Evolutionary conservation across 441 rosid genomes (phyloP).

Genomic region (Omphalea diandra): DNA sequence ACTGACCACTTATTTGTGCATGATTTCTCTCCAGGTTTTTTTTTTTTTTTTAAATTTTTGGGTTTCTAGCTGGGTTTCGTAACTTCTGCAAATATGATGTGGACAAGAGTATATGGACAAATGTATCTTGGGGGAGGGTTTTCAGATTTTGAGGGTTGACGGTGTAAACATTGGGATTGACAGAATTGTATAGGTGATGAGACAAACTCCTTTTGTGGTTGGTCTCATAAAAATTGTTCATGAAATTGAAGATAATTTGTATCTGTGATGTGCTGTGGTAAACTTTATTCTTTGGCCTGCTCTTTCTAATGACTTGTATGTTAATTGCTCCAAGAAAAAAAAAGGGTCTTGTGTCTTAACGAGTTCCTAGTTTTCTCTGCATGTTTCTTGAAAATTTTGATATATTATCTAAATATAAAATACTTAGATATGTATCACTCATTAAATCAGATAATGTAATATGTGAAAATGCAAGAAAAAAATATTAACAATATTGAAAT

Average conservation of each 20-base stretch:
- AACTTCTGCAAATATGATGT: conserved; percentile 26
- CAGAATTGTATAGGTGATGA: conserved; percentile 35
- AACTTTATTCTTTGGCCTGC: background rate
- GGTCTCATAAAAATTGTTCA: conserved; percentile 15
- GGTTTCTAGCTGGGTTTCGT: no score
- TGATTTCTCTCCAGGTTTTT: conserved; percentile 19
- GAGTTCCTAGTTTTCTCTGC: no score
- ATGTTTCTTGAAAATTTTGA: no score
- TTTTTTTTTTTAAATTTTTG: conserved; percentile 17
- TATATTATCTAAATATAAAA: no score
- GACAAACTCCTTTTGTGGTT: conserved; percentile 9
- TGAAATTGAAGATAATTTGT: conserved; percentile 7
- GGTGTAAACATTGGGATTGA: conserved; percentile 28
- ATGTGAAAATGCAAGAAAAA: no score
- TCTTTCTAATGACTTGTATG: background rate
- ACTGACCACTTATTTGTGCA: conserved; percentile 20
- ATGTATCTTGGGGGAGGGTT: conserved; percentile 18
- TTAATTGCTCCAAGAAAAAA: no score
- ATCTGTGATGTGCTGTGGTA: background rate
- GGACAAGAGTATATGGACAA: conserved; percentile 10
- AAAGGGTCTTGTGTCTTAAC: no score
- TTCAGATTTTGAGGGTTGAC: conserved; percentile 29
- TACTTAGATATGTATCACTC: no score
- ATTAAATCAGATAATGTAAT: no score
- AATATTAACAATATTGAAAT: no score